A percentile compares a stretch with the other conserved stretches of the same genome.
phyloP scores from a whole-genome alignment of 2,329 filamentous ascomycete species.

The Sarocladium brachiariae region DNA sequence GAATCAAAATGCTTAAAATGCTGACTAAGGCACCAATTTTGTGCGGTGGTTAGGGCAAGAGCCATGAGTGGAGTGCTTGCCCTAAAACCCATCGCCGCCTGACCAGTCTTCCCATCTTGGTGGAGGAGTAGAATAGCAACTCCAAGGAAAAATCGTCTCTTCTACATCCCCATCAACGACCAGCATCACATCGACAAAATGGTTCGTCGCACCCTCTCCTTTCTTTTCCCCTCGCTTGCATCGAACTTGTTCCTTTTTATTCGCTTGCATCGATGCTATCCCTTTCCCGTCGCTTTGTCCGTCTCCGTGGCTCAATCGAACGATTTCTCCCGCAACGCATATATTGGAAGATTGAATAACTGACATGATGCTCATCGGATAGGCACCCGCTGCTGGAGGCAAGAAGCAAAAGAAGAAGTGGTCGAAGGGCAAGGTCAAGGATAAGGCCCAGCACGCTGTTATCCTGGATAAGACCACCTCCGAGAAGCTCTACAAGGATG shows the following conservation, averaged over 20 bases:
- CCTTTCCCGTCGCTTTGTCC: background rate
- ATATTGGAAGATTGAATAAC: background rate
- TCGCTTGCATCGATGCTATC: background rate
- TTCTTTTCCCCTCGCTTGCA: no score
- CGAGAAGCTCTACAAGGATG: conserved; percentile 99
- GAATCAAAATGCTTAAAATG: conserved; percentile 26
- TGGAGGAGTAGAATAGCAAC: background rate
- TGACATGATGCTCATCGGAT: conserved; percentile 9
- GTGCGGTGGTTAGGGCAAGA: conserved; percentile 27
- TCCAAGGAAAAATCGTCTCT: conserved; percentile 11
- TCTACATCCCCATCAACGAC: conserved; percentile 26
- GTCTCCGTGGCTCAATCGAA: no score
- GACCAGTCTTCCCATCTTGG: background rate
- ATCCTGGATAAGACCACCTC: conserved; percentile 96
- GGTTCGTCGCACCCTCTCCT: conserved; percentile 24
- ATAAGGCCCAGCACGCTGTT: conserved; percentile 99
- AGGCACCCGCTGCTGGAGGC: conserved; percentile 40
- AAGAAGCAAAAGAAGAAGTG: conserved; percentile 49
- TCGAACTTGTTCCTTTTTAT: no score
- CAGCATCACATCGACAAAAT: conserved; percentile 36
- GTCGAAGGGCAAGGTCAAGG: conserved; percentile 76
- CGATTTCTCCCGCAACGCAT: no score
- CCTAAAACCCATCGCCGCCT: background rate
- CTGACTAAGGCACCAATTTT: background rate
- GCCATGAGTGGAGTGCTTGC: no score